A percentile compares a stretch with the other conserved stretches of the same genome.
Evolutionary conservation across 768 basidiomycete species (phyloP).

Genomic region (Gloeostereum incarnatum): DNA sequence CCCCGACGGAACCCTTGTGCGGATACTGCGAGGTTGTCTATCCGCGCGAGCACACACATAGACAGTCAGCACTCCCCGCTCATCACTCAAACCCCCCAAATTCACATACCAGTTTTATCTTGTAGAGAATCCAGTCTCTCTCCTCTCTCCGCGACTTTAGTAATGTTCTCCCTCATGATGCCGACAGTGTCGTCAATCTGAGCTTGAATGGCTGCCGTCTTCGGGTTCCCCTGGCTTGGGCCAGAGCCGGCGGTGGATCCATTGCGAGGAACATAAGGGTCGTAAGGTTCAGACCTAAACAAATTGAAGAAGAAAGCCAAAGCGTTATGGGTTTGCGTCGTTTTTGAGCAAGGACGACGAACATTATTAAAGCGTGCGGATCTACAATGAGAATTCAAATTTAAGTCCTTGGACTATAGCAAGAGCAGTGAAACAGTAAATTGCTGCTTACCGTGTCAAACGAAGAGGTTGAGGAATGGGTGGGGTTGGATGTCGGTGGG

Average conservation of each 20-base stretch:
- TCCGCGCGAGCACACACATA: constrained; percentile 1
- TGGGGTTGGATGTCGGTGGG: too few species aligned
- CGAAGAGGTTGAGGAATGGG: too few species aligned
- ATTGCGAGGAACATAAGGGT: constrained; percentile 92
- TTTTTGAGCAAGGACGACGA: neutral
- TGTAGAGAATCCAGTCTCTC: constrained; percentile 90
- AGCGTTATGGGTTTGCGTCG: neutral
- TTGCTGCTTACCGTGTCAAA: constrained; percentile 2
- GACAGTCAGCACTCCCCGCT: neutral
- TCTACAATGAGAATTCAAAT: neutral
- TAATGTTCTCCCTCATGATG: constrained; percentile 98
- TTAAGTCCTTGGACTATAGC: neutral
- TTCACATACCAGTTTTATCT: constrained; percentile 88
- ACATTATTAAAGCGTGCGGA: constrained; percentile 1
- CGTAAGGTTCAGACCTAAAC: constrained; percentile 92
- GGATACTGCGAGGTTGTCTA: constrained; percentile 94
- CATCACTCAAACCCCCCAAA: neutral
- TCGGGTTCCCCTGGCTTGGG: constrained; percentile 46
- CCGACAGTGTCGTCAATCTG: constrained; percentile 97
- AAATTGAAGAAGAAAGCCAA: neutral
- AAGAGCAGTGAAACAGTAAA: neutral
- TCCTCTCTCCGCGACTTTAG: constrained; percentile 90
- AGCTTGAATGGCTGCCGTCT: constrained; percentile 93
- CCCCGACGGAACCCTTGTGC: constrained; percentile 99
- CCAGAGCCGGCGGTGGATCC: constrained; percentile 46